A percentile compares a stretch with the other conserved stretches of the same genome.
phyloP scores from a whole-genome alignment of 805 yeast genomes.

The Yarrowia sp. region DNA sequence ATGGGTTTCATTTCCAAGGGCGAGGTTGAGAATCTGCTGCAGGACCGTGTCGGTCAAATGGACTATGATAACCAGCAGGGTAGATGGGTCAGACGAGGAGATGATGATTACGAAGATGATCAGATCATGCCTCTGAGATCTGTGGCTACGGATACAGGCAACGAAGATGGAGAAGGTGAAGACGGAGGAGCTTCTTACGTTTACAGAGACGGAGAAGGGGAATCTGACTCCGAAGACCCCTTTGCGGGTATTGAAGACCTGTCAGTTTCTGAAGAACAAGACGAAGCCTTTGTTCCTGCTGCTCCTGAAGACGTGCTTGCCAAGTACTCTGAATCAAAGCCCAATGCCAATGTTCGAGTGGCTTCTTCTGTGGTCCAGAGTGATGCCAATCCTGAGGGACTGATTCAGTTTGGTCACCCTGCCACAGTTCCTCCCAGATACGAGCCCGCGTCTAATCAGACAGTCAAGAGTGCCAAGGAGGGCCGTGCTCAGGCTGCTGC shows the following conservation, averaged over 20 bases:
- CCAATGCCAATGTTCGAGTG: slow-evolving; percentile 7
- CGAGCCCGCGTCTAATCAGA: slow-evolving; percentile 20
- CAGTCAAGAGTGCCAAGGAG: slow-evolving; percentile 33
- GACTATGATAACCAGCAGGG: slow-evolving; percentile 14
- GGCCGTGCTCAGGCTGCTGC: slow-evolving; percentile 29
- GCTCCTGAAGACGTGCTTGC: slow-evolving; percentile 8
- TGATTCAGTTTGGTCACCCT: background rate
- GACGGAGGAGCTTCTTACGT: background rate
- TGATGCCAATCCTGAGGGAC: slow-evolving; percentile 3
- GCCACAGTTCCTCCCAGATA: slow-evolving; percentile 7
- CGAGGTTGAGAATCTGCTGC: slow-evolving; percentile 19
- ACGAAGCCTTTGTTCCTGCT: background rate
- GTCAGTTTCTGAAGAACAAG: background rate
- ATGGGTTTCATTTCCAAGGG: slow-evolving; percentile 32
- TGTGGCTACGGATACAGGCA: background rate
- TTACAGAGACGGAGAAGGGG: background rate
- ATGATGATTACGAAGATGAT: background rate
- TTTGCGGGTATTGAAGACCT: slow-evolving; percentile 16
- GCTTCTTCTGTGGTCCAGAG: slow-evolving; percentile 7
- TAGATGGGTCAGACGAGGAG: slow-evolving; percentile 3
- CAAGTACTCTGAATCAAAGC: background rate
- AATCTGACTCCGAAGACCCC: slow-evolving; percentile 12
- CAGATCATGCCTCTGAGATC: slow-evolving; percentile 21
- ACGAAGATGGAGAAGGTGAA: background rate
- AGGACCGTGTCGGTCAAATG: slow-evolving; percentile 28